Evolutionary conservation across 345 rosid genomes (phyloP).

Genomic region (Psidium friedrichsthalianum): DNA sequence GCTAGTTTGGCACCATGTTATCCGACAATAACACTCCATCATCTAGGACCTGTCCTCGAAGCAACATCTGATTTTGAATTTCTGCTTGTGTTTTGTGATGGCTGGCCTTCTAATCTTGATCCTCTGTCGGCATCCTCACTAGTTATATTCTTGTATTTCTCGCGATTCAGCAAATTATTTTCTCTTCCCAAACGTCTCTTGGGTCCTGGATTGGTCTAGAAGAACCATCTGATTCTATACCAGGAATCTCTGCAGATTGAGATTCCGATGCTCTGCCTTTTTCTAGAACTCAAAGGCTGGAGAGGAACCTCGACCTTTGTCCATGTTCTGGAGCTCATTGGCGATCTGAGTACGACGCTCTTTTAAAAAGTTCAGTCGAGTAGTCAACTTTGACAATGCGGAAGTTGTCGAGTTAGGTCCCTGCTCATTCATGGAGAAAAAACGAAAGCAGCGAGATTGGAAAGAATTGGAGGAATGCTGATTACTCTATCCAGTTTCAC

Average conservation of each 20-base stretch:
- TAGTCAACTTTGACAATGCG: conserved; percentile 69
- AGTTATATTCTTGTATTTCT: background rate
- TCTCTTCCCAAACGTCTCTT: background rate
- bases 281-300: conserved; percentile 6
- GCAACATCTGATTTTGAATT: background rate
- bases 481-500: background rate
- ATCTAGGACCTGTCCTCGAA: background rate
- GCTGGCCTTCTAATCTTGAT: background rate
- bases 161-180: background rate
- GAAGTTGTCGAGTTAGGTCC: conserved; percentile 40
- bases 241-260: conserved; percentile 1
- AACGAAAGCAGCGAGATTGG: background rate
- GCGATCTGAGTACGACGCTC: conserved; percentile 66
- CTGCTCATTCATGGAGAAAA: conserved; percentile 16
- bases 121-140: background rate
- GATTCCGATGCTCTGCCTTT: background rate
- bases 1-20: background rate
- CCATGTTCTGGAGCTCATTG: conserved; percentile 44
- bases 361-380: conserved; percentile 72
- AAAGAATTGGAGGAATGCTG: background rate
- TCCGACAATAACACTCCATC: background rate
- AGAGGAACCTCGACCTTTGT: conserved; percentile 25
- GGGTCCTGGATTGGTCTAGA: background rate
- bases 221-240: background rate
- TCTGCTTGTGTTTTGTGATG: background rate